Percentiles rank a stretch among this genome's conserved stretches.
phyloP scores from a whole-genome alignment of 1,139 yeast genomes.

The Lodderomyces orthopsilosis region DNA sequence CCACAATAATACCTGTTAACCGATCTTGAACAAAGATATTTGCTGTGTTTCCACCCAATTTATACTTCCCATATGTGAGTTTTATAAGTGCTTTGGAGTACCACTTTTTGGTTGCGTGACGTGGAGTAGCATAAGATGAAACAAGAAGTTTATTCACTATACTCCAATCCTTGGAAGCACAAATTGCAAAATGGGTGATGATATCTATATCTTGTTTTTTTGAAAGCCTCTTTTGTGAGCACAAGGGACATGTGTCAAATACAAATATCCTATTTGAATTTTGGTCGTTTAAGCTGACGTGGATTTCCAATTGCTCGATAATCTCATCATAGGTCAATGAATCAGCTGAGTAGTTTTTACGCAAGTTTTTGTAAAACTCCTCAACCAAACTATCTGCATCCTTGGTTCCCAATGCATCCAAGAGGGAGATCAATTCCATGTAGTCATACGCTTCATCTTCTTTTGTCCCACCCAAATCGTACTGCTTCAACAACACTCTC shows the following conservation, averaged over 20 bases:
- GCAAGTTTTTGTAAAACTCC: slow-evolving; percentile 41
- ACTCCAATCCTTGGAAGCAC: slow-evolving; percentile 78
- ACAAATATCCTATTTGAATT: slow-evolving; percentile 44
- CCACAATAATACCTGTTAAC: slow-evolving; percentile 78
- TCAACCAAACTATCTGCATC: slow-evolving; percentile 47
- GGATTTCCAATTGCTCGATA: slow-evolving; percentile 50
- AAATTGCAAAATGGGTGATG: slow-evolving; percentile 82
- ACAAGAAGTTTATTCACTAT: slow-evolving; percentile 63
- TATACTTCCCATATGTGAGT: slow-evolving; percentile 83
- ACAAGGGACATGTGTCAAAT: slow-evolving; percentile 73
- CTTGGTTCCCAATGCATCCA: slow-evolving; percentile 63
- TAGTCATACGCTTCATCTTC: slow-evolving; percentile 42
- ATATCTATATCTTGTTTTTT: slow-evolving; percentile 63
- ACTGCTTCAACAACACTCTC: slow-evolving; percentile 59
- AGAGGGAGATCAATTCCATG: slow-evolving; percentile 54
- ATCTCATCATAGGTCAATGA: slow-evolving; percentile 56
- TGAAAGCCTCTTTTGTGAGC: slow-evolving; percentile 59
- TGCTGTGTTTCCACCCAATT: slow-evolving; percentile 87
- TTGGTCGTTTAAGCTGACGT: slow-evolving; percentile 21
- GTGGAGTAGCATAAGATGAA: slow-evolving; percentile 74
- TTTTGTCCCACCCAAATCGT: slow-evolving; percentile 25
- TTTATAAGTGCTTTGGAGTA: slow-evolving; percentile 78
- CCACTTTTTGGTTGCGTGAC: slow-evolving; percentile 87
- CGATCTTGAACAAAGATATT: slow-evolving; percentile 93
- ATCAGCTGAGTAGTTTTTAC: slow-evolving; percentile 46